A percentile compares a stretch with the other conserved stretches of the same genome.
Conservation (phyloP, 495 filamentous ascomycete species). For the Aspergillus incahuasiensis region DNA sequence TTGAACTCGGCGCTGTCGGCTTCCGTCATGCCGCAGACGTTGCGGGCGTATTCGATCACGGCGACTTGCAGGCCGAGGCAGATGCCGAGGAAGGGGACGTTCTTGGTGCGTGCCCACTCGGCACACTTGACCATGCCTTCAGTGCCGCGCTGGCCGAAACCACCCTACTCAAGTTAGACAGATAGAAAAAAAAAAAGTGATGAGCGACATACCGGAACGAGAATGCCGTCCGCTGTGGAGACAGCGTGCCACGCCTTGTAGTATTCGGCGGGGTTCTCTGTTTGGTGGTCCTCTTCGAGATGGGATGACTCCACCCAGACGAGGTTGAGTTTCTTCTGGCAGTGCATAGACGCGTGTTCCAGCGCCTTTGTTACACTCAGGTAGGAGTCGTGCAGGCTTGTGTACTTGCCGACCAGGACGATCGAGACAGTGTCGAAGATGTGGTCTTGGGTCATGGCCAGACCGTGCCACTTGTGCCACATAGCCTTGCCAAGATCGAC, state of each 20-base stretch:
- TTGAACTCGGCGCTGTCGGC: slow-evolving; percentile 68
- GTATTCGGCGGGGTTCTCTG: slow-evolving; percentile 62
- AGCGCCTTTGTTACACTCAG: slow-evolving; percentile 76
- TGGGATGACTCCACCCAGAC: slow-evolving; percentile 80
- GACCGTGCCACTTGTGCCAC: slow-evolving; percentile 71
- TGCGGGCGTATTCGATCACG: slow-evolving; percentile 82
- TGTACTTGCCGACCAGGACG: slow-evolving; percentile 90
- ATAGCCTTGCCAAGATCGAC: slow-evolving; percentile 54
- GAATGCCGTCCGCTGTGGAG: slow-evolving; percentile 61
- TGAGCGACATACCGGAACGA: slow-evolving; percentile 28
- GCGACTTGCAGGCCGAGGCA: slow-evolving; percentile 95
- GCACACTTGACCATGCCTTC: slow-evolving; percentile 85
- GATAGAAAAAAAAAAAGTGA: too few species aligned
- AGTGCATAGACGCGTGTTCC: slow-evolving; percentile 88
- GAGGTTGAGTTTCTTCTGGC: slow-evolving; percentile 71
- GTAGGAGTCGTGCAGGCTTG: slow-evolving; percentile 76
- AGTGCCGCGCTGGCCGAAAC: slow-evolving; percentile 77
- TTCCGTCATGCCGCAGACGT: slow-evolving; percentile 56
- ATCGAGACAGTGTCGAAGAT: slow-evolving; percentile 68
- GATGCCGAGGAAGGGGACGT: slow-evolving; percentile 80
- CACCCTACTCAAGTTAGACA: slow-evolving; percentile 54
- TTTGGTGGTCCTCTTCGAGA: slow-evolving; percentile 60
- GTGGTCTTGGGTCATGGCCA: slow-evolving; percentile 58
- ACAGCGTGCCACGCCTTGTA: slow-evolving; percentile 86
- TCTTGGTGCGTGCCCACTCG: slow-evolving; percentile 77